Conservation (phyloP, 78 protist genomes). For the Pigoraptor vietnamica region DNA sequence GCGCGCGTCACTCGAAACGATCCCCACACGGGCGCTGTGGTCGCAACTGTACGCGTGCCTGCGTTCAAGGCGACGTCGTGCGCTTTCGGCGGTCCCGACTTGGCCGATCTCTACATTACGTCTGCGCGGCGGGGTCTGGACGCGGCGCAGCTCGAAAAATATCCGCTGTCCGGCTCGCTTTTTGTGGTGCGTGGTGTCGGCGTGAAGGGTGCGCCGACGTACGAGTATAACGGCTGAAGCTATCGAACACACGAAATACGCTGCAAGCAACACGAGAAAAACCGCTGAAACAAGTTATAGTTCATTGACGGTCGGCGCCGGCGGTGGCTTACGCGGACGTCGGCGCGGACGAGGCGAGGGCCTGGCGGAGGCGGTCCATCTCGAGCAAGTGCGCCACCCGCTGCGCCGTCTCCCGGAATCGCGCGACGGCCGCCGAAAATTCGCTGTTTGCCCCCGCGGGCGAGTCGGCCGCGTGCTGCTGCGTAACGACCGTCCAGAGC, state of each 20-base stretch:
- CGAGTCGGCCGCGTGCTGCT: too few relatives aligned
- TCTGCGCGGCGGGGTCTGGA: slow-evolving; percentile 24
- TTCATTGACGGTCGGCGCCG: too few relatives aligned
- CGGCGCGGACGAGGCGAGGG: neutral
- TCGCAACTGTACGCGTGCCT: slow-evolving; percentile 18
- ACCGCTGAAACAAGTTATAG: too few relatives aligned
- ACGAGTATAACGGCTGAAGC: too few relatives aligned
- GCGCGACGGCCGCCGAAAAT: neutral
- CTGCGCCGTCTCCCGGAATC: neutral
- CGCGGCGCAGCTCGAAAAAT: neutral
- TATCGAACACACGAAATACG: too few relatives aligned
- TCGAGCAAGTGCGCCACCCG: neutral
- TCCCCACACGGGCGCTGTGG: slow-evolving; percentile 16
- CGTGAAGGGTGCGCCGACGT: neutral
- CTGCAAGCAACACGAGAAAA: too few relatives aligned
- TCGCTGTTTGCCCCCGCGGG: neutral
- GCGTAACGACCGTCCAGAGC: neutral
- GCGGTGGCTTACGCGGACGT: too few relatives aligned
- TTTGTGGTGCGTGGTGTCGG: neutral
- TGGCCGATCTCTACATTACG: slow-evolving; percentile 29
- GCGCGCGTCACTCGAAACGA: slow-evolving; percentile 40
- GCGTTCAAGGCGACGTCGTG: slow-evolving; percentile 23
- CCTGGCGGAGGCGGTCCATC: neutral
- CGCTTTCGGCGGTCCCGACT: slow-evolving; percentile 45
- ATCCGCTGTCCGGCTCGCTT: neutral